Percentiles rank a stretch among this genome's conserved stretches.
Evolutionary conservation across 2,329 filamentous ascomycete species (phyloP).

Genomic region (Aureobasidium musti): DNA sequence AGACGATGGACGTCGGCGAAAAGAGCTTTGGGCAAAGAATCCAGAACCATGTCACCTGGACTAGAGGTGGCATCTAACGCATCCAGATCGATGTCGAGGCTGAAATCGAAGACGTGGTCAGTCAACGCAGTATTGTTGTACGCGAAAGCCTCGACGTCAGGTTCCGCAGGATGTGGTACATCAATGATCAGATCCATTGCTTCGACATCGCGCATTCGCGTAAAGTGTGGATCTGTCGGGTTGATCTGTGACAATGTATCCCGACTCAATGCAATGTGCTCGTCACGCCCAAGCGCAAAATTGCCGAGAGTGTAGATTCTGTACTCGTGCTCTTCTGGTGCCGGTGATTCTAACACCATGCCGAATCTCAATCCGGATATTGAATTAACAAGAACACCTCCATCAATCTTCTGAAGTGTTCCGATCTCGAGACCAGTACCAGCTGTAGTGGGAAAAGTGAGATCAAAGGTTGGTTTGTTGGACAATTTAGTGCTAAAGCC

Average conservation of each 20-base stretch:
- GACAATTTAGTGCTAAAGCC: conserved; percentile 75
- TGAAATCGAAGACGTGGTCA: conserved; percentile 27
- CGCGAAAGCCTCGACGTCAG: neutral
- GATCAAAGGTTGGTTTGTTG: conserved; percentile 69
- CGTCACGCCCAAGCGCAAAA: conserved; percentile 79
- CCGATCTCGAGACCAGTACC: conserved; percentile 48
- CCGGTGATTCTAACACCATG: conserved; percentile 64
- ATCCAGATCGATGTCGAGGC: conserved; percentile 30
- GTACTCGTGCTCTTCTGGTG: conserved; percentile 55
- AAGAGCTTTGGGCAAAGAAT: conserved; percentile 26
- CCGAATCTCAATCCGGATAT: conserved; percentile 64
- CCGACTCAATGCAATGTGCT: conserved; percentile 77
- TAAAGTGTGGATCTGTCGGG: conserved; percentile 81
- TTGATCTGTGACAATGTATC: conserved; percentile 68
- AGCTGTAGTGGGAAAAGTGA: conserved; percentile 63
- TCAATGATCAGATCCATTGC: conserved; percentile 74
- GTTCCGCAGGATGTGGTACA: conserved; percentile 33
- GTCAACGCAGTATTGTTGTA: conserved; percentile 1
- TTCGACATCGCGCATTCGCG: conserved; percentile 70
- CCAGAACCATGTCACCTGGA: conserved; percentile 27
- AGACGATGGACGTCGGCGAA: conserved; percentile 29
- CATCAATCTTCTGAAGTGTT: conserved; percentile 58
- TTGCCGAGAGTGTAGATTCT: conserved; percentile 79
- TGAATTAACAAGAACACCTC: conserved; percentile 62
- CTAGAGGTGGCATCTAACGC: conserved; percentile 20